phyloP scores from a whole-genome alignment of 2,329 filamentous ascomycete species.

The Lojkania enalia region DNA sequence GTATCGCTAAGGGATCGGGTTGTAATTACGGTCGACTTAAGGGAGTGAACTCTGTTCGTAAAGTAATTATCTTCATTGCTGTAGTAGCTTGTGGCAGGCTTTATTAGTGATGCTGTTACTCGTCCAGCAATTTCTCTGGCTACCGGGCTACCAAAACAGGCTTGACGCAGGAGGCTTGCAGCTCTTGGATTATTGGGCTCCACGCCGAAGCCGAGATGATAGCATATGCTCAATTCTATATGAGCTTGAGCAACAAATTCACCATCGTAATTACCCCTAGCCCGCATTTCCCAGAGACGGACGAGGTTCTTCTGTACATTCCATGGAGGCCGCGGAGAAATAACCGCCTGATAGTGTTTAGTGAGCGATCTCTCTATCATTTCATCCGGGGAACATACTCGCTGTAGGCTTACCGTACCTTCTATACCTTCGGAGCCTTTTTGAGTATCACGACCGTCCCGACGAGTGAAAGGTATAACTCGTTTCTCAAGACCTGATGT shows the following conservation, averaged over 20 bases:
- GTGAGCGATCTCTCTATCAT: neutral
- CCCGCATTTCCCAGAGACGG: neutral
- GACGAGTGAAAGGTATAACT: no score
- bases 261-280: neutral
- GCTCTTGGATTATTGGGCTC: neutral
- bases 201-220: neutral
- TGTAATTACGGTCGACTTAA: neutral
- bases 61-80: no score
- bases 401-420: neutral
- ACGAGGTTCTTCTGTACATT: neutral
- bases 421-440: no score
- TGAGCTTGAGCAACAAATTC: neutral
- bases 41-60: no score
- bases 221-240: neutral
- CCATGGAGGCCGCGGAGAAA: neutral
- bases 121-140: neutral
- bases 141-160: neutral
- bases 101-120: no score
- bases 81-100: no score
- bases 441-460: no score
- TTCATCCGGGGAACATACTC: neutral
- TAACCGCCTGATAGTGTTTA: neutral
- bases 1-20: neutral
- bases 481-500: no score
- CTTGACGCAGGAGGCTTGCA: neutral